Evolutionary conservation across 225 moss, liverwort and hornwort genomes (phyloP), one percentile per base, ranked within the genome.

Genomic region (Polytrichum commune): DNA sequence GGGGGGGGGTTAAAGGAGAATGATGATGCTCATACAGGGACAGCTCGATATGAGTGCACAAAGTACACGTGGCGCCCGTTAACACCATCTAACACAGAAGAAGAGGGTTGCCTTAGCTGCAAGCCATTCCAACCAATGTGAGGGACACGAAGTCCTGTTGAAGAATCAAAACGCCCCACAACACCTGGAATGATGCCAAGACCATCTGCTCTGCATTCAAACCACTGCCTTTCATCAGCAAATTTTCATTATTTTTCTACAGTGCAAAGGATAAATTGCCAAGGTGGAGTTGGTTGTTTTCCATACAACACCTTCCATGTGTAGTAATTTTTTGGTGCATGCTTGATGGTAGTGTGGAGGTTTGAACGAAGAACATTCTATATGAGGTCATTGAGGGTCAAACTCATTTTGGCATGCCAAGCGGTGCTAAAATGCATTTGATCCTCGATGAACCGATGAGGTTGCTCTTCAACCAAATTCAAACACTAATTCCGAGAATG

Each of bases 31-130:
- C 93, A 65, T 92, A 93, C 96, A 75, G 94, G 90, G 22, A 80
- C 84, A 70, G 93, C 98, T 76, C 95, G 91, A 82, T 95, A 98
- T 20, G 98, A 98, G 84, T 98, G 98, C 80, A 98, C 98, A 77
- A 93, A 98, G 79, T 98, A 98, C 73, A 98, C 92, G 70, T 98
- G 98, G 76, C 82, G 98, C 53, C 95, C 95, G 27, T 90, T 82
- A 55, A 93, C 91, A 76, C 86, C 91, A 77, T 91, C 89, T 74
- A 98, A 77, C 85, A 98, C 66, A 67, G 91, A 74, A 60, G 88
- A 64, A 56, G 91, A 90, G 54, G 86, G 75, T 64, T 91, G 81
- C 73, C 86, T 79, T 53, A 89, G 78, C 72, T 90, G 86, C 78
- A 93, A 57, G 6, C 86, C 90, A 68, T 98, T 95, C 98, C 98